Percentiles rank a stretch among this genome's conserved stretches.
These are phyloP conservation scores for Nephelium lappaceum DNA, from an alignment of 345 rosid species.

Conservation along the genomic window DNA sequence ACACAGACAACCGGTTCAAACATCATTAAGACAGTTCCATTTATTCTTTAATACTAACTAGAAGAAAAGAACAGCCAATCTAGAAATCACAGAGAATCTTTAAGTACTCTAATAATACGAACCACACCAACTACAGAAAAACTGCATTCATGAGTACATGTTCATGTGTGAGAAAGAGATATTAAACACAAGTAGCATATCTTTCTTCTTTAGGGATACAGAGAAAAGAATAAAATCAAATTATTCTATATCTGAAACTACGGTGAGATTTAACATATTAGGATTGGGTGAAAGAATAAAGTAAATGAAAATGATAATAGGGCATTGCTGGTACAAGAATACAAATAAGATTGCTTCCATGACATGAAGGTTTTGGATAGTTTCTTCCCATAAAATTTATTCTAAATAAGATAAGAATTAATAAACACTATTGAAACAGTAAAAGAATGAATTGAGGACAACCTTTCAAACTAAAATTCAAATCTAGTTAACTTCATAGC, in stretches of 20 bases:
- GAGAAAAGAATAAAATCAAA: background rate
- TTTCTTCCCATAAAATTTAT: background rate
- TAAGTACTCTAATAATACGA: background rate
- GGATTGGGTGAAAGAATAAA: background rate
- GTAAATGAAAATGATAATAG: background rate
- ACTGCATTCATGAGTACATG: background rate
- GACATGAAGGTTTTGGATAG: background rate
- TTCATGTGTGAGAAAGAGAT: background rate
- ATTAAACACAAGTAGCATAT: background rate
- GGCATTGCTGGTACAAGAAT: background rate
- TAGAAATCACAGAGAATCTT: background rate
- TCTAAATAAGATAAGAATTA: background rate
- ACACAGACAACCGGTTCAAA: background rate
- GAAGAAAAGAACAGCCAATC: background rate
- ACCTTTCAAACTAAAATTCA: background rate
- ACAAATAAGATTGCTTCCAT: background rate
- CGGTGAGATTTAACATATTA: background rate
- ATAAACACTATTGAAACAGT: background rate
- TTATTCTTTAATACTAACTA: background rate
- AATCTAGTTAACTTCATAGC: background rate
- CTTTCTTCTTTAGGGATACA: background rate
- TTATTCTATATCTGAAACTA: background rate
- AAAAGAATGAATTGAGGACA: background rate
- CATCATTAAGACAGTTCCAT: background rate
- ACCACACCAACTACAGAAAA: background rate